Conservation (phyloP, 2,329 filamentous ascomycete genomes). For the Drechslerella dactyloides region DNA sequence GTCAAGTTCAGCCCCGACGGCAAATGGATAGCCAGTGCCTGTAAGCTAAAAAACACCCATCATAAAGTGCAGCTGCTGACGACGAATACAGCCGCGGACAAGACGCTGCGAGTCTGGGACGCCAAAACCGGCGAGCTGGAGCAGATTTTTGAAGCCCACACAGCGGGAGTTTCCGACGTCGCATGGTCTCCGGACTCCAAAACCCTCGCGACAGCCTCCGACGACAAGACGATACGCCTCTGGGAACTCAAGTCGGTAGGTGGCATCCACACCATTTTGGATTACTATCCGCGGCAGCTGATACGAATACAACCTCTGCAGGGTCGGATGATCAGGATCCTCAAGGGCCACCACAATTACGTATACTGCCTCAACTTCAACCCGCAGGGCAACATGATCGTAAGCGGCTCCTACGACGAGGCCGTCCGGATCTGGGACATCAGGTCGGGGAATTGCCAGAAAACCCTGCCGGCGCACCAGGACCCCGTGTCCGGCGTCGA, state of each 20-base stretch:
- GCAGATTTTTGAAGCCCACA: conserved; percentile 89
- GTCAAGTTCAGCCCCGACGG: conserved; percentile 92
- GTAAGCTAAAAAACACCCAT: conserved; percentile 57
- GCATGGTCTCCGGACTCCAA: conserved; percentile 92
- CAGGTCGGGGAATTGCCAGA: conserved; percentile 82
- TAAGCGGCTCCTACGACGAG: conserved; percentile 94
- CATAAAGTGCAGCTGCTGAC: conserved; percentile 3
- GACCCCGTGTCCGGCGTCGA: conserved; percentile 94
- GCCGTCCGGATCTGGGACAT: conserved; percentile 98
- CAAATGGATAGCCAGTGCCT: conserved; percentile 84
- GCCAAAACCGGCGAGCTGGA: conserved; percentile 76
- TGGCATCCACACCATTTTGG: conserved; percentile 3
- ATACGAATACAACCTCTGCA: conserved; percentile 12
- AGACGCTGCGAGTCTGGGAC: conserved; percentile 90
- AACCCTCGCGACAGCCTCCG: conserved; percentile 85
- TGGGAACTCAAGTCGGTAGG: conserved; percentile 73
- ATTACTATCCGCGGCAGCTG: neutral
- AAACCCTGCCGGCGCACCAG: conserved; percentile 88
- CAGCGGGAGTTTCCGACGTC: conserved; percentile 88
- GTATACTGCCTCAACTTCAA: conserved; percentile 92
- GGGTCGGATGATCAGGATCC: conserved; percentile 55
- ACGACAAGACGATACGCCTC: conserved; percentile 93
- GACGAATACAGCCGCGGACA: conserved; percentile 71
- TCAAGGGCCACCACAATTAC: conserved; percentile 93
- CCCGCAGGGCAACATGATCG: conserved; percentile 97